Base-by-base conservation (phyloP, 495 filamentous ascomycete species). In the Tuber brumale region DNA sequence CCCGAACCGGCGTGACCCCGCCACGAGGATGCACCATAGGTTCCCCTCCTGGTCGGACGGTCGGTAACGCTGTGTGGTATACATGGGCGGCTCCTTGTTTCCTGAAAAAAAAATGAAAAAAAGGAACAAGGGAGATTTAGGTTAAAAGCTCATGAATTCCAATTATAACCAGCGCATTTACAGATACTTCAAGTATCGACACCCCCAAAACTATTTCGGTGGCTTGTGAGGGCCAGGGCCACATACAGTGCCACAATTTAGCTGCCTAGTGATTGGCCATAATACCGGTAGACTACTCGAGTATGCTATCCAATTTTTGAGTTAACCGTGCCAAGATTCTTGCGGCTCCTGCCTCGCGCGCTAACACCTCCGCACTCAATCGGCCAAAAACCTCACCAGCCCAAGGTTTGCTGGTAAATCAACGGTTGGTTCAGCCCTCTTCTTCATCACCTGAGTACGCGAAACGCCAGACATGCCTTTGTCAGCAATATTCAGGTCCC, bases 401-500 rank as follows among this genome's bases (percentile, higher is more conserved):
- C 27, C 57, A 35, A 18, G 57, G 14, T 14, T 31, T 19, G 19
- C 16, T 18, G 5, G 18, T 46, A 19, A 6, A 12, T 57, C 9
- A 27, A 23, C 51, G 3, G 0, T 66, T 66, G 19, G 35, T 2
- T 12, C 12, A 3, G 12, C 4, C n/a, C 27, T 31, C 27, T 14
- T 18, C 12, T 6, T 35, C 27, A 18, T 35, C 57, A 18, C 57
- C 27, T 14, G 27, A 74, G n/a, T 43, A 42, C n/a, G 9, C 51
- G 10, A 3, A 12, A 61, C 31, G 37, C 31, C 23, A 37, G 51
- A 31, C 27, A 78, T 78, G 77, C 77, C 77, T 23, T 69, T 78
- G 66, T 73, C 71, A 12, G 70, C 77, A 51, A 77, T 78, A 3
- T 73, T 78, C 69, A 78, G 70, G 43, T 78, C 70, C 5, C 14